Evolutionary conservation across 2,329 filamentous ascomycete species (phyloP), one percentile per base, ranked within the genome.

Genomic region (Trichophyton equinum): DNA sequence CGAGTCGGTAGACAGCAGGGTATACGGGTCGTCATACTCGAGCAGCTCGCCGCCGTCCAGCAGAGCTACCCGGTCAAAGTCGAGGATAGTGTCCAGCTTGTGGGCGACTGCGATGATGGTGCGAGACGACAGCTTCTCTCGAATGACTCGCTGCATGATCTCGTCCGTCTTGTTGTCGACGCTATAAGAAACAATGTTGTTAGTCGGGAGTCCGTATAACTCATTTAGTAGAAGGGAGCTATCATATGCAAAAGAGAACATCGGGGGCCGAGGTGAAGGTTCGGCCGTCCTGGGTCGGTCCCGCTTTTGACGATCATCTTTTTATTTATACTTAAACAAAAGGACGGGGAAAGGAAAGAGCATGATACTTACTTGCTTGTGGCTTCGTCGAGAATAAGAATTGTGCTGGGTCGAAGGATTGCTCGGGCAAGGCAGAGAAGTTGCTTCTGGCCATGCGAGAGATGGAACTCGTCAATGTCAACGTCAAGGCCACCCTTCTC

Each of bases 401-500:
- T 72, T 25, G 72, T 75, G 57, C 74, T 72, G 7, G 71, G 68
- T 7, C 79, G 72, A 6, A 87, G 69, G 18, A 86, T 75, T 0
- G 82, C 84, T 0, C 84, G 72, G 0, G 81, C 84, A 0, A 88
- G 76, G 64, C 79, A 83, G 65, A 88, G 85, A 0, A 87, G 75
- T 66, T 87, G 85, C 51, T 78, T 79, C 68, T 87, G 84, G 0
- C 85, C 85, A 38, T 80, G 78, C 4, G 77, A 80, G 4, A 85
- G 73, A 58, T 76, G 73, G 5, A 80, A 75, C 1, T 77, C 71
- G n/a, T 75, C 74, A 64, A 85, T 76, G 1, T 74, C 70, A 1
- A 70, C 69, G 62, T 74, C 71, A 1, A 78, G 65, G 7, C 68
- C 71, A 4, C 75, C 76, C 60, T 75, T 73, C 59, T 72, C 71